Evolutionary conservation across 371 early-diverging fungal genomes (phyloP).

Genomic region (Funneliformis caledonium): DNA sequence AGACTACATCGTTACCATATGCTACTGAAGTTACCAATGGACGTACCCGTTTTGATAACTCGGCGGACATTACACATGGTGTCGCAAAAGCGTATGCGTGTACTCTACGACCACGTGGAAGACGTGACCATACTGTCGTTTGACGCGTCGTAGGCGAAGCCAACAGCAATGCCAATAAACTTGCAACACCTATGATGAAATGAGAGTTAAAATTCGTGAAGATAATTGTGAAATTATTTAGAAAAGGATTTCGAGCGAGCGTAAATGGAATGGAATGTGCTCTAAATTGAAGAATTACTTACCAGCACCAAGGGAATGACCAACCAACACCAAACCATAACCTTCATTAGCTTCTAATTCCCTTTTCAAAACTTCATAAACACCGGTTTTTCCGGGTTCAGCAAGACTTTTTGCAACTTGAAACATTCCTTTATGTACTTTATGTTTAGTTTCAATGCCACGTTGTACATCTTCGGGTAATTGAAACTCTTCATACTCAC

Average conservation of each 20-base stretch:
- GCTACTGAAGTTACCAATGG: constrained; percentile 29
- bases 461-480: constrained; percentile 39
- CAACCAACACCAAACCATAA: constrained; percentile 36
- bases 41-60: constrained; percentile 13
- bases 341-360: constrained; percentile 34
- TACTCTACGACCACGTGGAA: constrained; percentile 37
- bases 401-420: constrained; percentile 31
- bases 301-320: constrained; percentile 41
- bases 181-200: constrained; percentile 29
- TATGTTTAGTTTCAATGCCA: constrained; percentile 22
- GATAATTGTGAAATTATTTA: neutral
- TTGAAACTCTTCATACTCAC: constrained; percentile 37
- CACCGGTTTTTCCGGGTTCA: constrained; percentile 21
- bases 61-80: constrained; percentile 40
- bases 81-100: constrained; percentile 37
- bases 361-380: constrained; percentile 29
- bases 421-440: constrained; percentile 38
- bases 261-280: neutral
- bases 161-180: constrained; percentile 29
- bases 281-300: neutral
- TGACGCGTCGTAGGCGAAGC: constrained; percentile 27
- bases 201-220: neutral
- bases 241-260: neutral
- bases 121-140: constrained; percentile 21
- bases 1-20: constrained; percentile 22